A percentile compares a stretch with the other conserved stretches of the same genome.
Conservation (phyloP, 495 filamentous ascomycete genomes). For the Usnea hakonensis region DNA sequence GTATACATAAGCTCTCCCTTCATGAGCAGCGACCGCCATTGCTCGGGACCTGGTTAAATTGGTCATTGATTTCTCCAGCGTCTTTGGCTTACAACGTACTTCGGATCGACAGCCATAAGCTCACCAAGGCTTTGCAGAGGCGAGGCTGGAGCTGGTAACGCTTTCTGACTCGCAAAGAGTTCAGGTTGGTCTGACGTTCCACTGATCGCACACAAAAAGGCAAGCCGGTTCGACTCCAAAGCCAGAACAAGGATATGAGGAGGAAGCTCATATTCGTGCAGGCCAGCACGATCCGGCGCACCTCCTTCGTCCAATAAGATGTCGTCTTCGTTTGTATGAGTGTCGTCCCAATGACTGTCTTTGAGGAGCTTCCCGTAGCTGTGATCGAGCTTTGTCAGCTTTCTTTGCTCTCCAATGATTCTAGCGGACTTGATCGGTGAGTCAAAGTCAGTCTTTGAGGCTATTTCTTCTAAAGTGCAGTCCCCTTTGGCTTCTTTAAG, state of each 20-base stretch:
- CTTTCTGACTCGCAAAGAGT: conserved; percentile 53
- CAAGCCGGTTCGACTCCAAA: conserved; percentile 57
- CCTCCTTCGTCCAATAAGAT: background rate
- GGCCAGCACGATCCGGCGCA: background rate
- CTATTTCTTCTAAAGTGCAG: conserved; percentile 61
- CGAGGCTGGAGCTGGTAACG: conserved; percentile 48
- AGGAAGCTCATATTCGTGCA: conserved; percentile 38
- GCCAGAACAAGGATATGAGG: conserved; percentile 71
- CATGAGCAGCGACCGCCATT: conserved; percentile 56
- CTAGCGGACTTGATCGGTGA: conserved; percentile 46
- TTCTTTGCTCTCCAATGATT: conserved; percentile 22
- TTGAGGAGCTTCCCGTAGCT: background rate
- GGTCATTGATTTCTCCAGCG: conserved; percentile 9
- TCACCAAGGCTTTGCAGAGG: conserved; percentile 58
- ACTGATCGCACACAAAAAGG: conserved; percentile 59
- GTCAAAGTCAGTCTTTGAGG: conserved; percentile 66
- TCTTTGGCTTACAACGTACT: conserved; percentile 32
- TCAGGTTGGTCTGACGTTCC: conserved; percentile 36
- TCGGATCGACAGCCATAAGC: conserved; percentile 76
- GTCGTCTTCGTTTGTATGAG: background rate
- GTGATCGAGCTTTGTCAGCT: conserved; percentile 29
- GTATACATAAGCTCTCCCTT: conserved; percentile 54
- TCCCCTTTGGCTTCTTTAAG: conserved; percentile 57
- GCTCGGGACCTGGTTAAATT: conserved; percentile 47
- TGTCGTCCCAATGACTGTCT: too few relatives aligned